Evolutionary conservation across 768 basidiomycete species (phyloP).

Genomic region (Saitozyma sp.): DNA sequence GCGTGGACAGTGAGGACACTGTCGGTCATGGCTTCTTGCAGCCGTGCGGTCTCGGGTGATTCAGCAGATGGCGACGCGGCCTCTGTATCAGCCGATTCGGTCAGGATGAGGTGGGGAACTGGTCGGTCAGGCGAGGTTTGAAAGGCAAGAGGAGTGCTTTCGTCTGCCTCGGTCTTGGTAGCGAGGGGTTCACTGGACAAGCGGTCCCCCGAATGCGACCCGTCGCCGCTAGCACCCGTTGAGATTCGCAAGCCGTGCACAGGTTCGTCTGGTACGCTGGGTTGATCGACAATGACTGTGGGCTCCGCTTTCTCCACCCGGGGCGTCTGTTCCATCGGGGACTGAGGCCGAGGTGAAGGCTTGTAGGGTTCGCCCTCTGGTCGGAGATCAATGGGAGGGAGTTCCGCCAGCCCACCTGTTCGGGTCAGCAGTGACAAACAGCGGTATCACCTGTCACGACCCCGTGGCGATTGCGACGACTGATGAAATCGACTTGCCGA

Average conservation of each 20-base stretch:
- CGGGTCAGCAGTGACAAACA: conserved; percentile 11
- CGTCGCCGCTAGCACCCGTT: background rate
- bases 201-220: background rate
- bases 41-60: background rate
- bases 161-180: background rate
- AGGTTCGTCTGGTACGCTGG: background rate
- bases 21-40: background rate
- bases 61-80: background rate
- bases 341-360: conserved; percentile 5
- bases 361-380: conserved; percentile 58
- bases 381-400: conserved; percentile 73
- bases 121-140: background rate
- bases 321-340: background rate
- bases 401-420: conserved; percentile 43
- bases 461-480: background rate
- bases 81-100: background rate
- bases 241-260: background rate
- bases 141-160: background rate
- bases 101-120: background rate
- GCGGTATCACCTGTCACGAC: too few species aligned
- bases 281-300: conserved; percentile 4
- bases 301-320: background rate
- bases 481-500: conserved; percentile 60
- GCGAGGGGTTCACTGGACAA: background rate
- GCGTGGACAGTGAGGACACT: background rate